phyloP scores from a whole-genome alignment of 306 rosid genomes.

The Dryas drummondii region DNA sequence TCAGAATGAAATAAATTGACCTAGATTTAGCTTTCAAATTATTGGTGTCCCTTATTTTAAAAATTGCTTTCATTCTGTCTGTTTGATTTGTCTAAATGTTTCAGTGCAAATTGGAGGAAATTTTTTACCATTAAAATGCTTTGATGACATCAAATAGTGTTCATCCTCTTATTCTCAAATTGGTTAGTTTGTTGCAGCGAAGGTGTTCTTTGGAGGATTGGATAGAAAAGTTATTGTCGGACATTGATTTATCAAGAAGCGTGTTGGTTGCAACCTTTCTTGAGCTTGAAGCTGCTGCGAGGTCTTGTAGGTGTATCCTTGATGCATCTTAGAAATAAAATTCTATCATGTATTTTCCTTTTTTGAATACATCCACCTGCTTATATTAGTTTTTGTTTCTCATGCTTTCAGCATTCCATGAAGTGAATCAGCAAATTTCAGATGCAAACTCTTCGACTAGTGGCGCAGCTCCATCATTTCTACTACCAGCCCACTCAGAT shows the following conservation, averaged over 20 bases:
- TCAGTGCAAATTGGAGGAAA: background rate
- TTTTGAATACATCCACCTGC: constrained; percentile 16
- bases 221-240: constrained; percentile 78
- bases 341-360: constrained; percentile 8
- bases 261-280: constrained; percentile 73
- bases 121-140: background rate
- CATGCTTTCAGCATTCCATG: constrained; percentile 60
- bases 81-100: background rate
- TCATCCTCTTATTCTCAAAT: constrained; percentile 26
- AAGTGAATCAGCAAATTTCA: constrained; percentile 40
- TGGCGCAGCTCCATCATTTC: constrained; percentile 36
- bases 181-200: constrained; percentile 61
- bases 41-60: background rate
- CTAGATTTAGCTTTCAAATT: background rate
- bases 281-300: constrained; percentile 96
- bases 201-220: constrained; percentile 74
- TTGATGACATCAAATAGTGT: background rate
- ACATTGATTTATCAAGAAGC: constrained; percentile 86
- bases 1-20: background rate
- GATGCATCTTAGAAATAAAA: constrained; percentile 16
- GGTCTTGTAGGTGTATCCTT: constrained; percentile 67
- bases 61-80: background rate
- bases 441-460: constrained; percentile 44
- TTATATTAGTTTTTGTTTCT: constrained; percentile 21
- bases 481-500: constrained; percentile 43